Conservation (phyloP, 2,329 filamentous ascomycete species). For the Colletotrichum sidae region DNA sequence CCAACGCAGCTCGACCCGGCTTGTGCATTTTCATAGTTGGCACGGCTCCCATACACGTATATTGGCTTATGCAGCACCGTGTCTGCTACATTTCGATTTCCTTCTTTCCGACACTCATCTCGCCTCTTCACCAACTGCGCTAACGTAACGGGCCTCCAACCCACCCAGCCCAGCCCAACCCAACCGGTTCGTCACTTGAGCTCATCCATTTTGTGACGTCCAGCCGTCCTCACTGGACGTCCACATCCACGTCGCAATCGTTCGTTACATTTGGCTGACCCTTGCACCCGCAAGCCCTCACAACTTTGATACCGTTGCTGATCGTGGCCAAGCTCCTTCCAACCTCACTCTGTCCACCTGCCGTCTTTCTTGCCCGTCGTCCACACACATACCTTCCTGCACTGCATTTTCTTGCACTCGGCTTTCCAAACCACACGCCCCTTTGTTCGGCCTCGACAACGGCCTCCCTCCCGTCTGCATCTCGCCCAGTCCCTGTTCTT, state of each 20-base stretch:
- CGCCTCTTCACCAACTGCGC: slow-evolving; percentile 16
- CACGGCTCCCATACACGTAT: too few species aligned
- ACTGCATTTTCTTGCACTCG: not conserved
- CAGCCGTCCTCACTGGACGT: too few species aligned
- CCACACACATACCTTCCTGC: not conserved
- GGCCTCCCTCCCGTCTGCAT: not conserved
- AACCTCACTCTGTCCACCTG: too few species aligned
- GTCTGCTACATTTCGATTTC: not conserved
- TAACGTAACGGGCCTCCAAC: slow-evolving; percentile 1
- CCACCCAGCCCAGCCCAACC: not conserved
- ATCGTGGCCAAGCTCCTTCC: not conserved
- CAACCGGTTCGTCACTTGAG: too few species aligned
- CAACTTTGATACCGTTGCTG: not conserved
- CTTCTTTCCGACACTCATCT: slow-evolving; percentile 12
- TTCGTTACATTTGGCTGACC: too few species aligned
- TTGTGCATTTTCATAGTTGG: too few species aligned
- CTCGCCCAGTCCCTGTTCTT: not conserved
- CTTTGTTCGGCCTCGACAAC: slow-evolving; percentile 11
- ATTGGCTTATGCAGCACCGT: too few species aligned
- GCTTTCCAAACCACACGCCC: not conserved
- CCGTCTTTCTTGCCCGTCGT: too few species aligned
- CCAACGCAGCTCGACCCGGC: too few species aligned
- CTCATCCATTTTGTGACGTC: too few species aligned
- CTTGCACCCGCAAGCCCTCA: too few species aligned
- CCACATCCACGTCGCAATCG: too few species aligned